Evolutionary conservation across 73 alveolate genomes (phyloP), one percentile per base, ranked within the genome.

Genomic region (Loxodes magnus): DNA sequence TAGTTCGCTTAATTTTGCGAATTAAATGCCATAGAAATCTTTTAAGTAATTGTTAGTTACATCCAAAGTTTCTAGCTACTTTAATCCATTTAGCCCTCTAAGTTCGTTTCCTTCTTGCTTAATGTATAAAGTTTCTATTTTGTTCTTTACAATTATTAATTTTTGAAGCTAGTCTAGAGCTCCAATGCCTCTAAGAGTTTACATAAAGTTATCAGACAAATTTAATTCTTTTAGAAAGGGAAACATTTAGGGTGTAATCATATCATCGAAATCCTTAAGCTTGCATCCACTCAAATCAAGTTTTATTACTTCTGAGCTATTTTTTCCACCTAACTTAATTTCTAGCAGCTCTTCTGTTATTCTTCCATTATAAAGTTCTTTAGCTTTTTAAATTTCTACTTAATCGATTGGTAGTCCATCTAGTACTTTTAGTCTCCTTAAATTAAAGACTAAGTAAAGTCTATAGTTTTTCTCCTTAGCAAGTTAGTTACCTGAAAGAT

Each of bases 401-500:
- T 56, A 52, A 25, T 83, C 96, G 1, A 83, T 74, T 1, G 86
- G 56, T 22, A 67, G 51, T 0, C 96, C 96, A 73, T 83, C 96
- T 4, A 83, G 62, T 5, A 83, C 96, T 56, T 79, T 83, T 6
- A 83, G 76, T 36, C 65, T 82, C 43, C 72, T 77, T 23, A 83
- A 67, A 14, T 72, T 80, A 66, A 77, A 83, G 10, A 83, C 51
- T 7, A 72, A 46, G 38, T 83, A 79, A n/a, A 75, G 57, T 39
- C 96, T 55, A 64, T 71, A 83, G 52, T 77, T 71, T 2, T 70
- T 43, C 4, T 83, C 96, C 63, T 76, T 73, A 0, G 86, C 42
- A 34, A 77, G 56, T 5, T 58, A 56, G 48, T 83, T 83, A 14
- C 96, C 96, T 14, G 85, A 71, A 35, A 83, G 37, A 67, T 83